A percentile compares a stretch with the other conserved stretches of the same genome.
These are phyloP conservation scores for Dictyostelium firmibasis DNA, from an alignment of 78 protist species.

Conservation along the genomic window DNA sequence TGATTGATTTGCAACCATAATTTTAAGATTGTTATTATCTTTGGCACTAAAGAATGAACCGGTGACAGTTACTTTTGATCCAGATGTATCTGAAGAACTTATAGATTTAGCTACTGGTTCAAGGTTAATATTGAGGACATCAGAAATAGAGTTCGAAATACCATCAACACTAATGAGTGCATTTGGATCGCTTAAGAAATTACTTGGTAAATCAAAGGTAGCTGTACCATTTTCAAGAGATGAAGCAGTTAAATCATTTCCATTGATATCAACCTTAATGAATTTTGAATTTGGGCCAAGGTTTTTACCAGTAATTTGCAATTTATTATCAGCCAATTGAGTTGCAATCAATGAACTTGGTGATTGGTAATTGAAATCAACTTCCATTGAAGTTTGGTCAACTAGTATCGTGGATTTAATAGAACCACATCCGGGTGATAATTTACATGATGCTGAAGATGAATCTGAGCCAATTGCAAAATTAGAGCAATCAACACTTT, in stretches of 20 bases:
- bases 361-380: neutral
- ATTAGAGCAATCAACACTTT: neutral
- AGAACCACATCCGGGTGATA: neutral
- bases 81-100: neutral
- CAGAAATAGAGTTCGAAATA: neutral
- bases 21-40: neutral
- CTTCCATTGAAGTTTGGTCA: neutral
- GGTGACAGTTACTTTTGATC: neutral
- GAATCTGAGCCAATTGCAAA: neutral
- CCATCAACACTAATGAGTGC: neutral
- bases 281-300: neutral
- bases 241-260: neutral
- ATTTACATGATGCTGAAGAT: neutral
- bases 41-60: neutral
- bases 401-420: neutral
- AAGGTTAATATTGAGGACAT: neutral
- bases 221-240: neutral
- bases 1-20: neutral
- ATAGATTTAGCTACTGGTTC: neutral
- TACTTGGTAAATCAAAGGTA: neutral
- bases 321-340: neutral
- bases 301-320: neutral
- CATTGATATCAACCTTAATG: neutral
- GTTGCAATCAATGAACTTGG: neutral
- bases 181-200: neutral